Conservation (phyloP, 148 eudicot genomes). For the Linanthus parryae region DNA sequence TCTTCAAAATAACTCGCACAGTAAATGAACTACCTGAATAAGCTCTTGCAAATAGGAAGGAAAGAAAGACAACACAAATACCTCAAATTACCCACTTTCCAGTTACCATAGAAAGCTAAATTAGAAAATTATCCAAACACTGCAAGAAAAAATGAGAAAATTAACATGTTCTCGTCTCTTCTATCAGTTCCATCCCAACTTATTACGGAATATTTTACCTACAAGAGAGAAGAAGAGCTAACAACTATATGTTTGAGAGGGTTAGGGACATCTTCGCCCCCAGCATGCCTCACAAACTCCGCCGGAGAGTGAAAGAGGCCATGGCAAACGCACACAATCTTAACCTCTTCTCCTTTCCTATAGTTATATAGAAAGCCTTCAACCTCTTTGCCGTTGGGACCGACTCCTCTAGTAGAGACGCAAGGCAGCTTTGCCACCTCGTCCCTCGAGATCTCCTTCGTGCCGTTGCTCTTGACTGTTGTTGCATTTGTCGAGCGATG, state of each 20-base stretch:
- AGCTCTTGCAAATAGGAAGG: no score
- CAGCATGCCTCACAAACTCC: slow-evolving; percentile 62
- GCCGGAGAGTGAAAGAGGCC: slow-evolving; percentile 56
- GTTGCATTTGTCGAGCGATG: not conserved
- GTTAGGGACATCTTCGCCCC: slow-evolving; percentile 50
- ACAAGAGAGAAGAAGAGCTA: slow-evolving; percentile 28
- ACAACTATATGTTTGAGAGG: slow-evolving; percentile 58
- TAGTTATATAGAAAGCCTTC: slow-evolving; percentile 54
- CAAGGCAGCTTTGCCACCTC: slow-evolving; percentile 31
- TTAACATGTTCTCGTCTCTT: no score
- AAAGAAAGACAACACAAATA: no score
- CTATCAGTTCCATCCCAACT: no score
- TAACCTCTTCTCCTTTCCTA: slow-evolving; percentile 45
- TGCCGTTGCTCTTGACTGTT: no score
- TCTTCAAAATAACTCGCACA: no score
- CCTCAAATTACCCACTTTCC: no score
- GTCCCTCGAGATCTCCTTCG: slow-evolving; percentile 10
- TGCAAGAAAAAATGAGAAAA: no score
- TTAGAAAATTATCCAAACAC: no score
- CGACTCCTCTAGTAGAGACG: slow-evolving; percentile 38
- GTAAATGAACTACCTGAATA: no score
- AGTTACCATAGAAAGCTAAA: no score
- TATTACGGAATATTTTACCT: no score
- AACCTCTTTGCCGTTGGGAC: slow-evolving; percentile 35
- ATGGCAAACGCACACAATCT: slow-evolving; percentile 64